Conservation (phyloP, 177 flowering plant species). For the Telopea speciosissima region DNA sequence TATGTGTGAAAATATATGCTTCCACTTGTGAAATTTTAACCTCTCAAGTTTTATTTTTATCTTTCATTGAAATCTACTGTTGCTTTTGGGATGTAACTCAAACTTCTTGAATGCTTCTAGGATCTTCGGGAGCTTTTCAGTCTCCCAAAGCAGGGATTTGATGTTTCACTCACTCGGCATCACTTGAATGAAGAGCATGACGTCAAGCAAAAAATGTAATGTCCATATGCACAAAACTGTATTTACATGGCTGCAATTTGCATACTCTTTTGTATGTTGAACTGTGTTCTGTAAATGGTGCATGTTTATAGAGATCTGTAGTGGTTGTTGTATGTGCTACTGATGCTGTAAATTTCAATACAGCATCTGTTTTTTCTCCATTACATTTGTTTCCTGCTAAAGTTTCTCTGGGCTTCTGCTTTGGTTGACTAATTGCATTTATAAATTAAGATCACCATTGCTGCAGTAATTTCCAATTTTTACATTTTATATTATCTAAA, state of each 20-base stretch:
- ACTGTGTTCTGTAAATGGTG: background rate
- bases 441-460: background rate
- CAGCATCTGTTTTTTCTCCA: background rate
- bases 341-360: background rate
- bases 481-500: background rate
- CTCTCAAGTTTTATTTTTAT: background rate
- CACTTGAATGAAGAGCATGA: slow-evolving; percentile 92
- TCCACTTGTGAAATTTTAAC: background rate
- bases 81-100: background rate
- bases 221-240: background rate
- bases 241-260: background rate
- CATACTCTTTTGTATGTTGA: no score
- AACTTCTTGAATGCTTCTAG: slow-evolving; percentile 30
- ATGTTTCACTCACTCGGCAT: slow-evolving; percentile 81
- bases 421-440: background rate
- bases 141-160: slow-evolving; percentile 85
- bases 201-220: slow-evolving; percentile 54
- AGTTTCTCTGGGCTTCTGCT: background rate
- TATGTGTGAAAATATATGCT: slow-evolving; percentile 14
- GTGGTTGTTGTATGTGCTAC: background rate
- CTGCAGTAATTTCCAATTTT: background rate
- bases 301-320: background rate
- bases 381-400: background rate
- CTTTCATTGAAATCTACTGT: background rate
- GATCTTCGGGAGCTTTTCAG: slow-evolving; percentile 87